phyloP scores from a whole-genome alignment of 2,329 filamentous ascomycete species.

The Ceratocystis diversiconidia region DNA sequence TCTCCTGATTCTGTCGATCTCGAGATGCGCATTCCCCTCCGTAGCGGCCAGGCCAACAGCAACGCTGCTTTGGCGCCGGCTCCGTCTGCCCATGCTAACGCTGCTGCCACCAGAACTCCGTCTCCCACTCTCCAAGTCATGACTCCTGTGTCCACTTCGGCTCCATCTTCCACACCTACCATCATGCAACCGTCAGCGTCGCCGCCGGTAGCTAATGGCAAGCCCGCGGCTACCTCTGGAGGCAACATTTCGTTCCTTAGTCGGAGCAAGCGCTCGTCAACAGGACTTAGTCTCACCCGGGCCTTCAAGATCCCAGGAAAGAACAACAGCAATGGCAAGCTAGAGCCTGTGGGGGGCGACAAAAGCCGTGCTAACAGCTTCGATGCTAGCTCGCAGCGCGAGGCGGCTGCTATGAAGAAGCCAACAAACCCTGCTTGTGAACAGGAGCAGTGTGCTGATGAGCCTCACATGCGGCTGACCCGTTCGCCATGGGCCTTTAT shows the following conservation, averaged over 20 bases:
- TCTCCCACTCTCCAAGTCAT: constrained; percentile 15
- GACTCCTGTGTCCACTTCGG: constrained; percentile 27
- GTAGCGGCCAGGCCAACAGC: constrained; percentile 14
- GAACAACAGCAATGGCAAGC: constrained; percentile 28
- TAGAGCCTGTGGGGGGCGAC: constrained; percentile 13
- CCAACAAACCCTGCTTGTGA: not conserved
- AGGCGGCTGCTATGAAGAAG: not conserved
- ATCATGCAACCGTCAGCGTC: constrained; percentile 15
- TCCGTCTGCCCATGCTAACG: not conserved
- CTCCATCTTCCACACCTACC: not conserved
- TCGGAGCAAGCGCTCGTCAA: constrained; percentile 35
- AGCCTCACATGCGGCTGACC: constrained; percentile 23
- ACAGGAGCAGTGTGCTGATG: constrained; percentile 4
- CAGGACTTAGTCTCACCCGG: constrained; percentile 35
- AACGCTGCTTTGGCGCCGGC: constrained; percentile 23
- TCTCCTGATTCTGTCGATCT: constrained; percentile 33
- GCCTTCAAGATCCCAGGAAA: constrained; percentile 24
- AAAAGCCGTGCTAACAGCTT: constrained; percentile 36
- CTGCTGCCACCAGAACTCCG: not conserved
- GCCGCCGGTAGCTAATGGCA: not conserved
- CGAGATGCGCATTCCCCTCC: constrained; percentile 28
- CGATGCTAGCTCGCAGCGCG: constrained; percentile 25
- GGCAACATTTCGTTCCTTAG: constrained; percentile 6
- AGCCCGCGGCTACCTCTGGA: not conserved
- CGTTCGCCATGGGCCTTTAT: constrained; percentile 44